A percentile compares a stretch with the other conserved stretches of the same genome.
phyloP scores from a whole-genome alignment of 176 grass and related monocot species.

The Ensete glaucum region DNA sequence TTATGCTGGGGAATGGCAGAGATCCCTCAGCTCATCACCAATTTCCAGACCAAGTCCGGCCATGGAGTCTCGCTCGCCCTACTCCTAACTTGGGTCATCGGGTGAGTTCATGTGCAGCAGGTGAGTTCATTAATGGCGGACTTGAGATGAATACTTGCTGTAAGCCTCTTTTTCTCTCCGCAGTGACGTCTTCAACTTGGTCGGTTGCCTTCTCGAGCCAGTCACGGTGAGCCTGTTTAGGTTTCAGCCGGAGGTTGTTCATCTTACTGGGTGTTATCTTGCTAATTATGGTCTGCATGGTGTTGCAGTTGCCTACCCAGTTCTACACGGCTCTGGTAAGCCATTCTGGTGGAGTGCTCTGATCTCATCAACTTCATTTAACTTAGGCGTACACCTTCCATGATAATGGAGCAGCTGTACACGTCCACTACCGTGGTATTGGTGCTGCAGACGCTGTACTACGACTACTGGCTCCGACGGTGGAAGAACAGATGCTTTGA shows the following conservation, averaged over 20 bases:
- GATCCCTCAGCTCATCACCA: constrained; percentile 19
- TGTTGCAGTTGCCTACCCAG: constrained; percentile 19
- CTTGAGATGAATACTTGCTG: too few relatives aligned
- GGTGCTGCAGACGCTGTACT: constrained; percentile 15
- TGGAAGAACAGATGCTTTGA: background rate
- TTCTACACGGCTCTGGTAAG: constrained; percentile 21
- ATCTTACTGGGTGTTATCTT: too few relatives aligned
- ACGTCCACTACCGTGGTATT: constrained; percentile 19
- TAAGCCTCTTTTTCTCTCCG: background rate
- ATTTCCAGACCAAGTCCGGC: constrained; percentile 13
- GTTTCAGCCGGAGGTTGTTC: too few relatives aligned
- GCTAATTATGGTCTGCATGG: too few relatives aligned
- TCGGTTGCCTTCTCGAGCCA: constrained; percentile 18
- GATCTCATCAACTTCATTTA: too few relatives aligned
- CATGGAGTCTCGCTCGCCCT: constrained; percentile 17
- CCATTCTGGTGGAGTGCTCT: too few relatives aligned
- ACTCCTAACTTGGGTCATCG: constrained; percentile 20
- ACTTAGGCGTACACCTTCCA: background rate
- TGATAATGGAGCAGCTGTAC: constrained; percentile 9
- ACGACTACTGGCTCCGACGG: constrained; percentile 14
- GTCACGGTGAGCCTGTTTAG: constrained; percentile 1
- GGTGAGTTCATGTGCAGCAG: background rate
- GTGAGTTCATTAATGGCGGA: too few relatives aligned
- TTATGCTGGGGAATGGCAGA: constrained; percentile 10
- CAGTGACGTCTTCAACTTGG: constrained; percentile 21